Evolutionary conservation across 2,329 filamentous ascomycete species (phyloP).

Genomic region (Phialophora chinensis): DNA sequence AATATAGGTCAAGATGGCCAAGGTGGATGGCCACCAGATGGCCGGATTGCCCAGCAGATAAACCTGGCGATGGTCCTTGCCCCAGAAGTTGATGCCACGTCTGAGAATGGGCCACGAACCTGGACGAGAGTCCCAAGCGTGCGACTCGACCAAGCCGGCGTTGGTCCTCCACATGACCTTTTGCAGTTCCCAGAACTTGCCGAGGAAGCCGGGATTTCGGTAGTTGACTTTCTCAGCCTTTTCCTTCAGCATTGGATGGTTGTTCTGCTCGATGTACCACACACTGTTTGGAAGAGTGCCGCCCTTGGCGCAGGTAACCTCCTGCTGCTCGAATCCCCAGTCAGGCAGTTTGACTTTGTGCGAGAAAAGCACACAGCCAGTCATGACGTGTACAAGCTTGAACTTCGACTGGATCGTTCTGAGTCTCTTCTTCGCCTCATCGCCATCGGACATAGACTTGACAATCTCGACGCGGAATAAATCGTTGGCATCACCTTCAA

Average conservation of each 20-base stretch:
- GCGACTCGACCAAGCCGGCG: constrained; percentile 91
- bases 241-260: constrained; percentile 75
- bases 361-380: constrained; percentile 92
- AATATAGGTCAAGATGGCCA: constrained; percentile 76
- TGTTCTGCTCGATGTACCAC: constrained; percentile 94
- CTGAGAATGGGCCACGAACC: constrained; percentile 89
- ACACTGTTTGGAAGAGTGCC: constrained; percentile 94
- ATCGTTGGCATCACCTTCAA: constrained; percentile 95
- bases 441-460: constrained; percentile 81
- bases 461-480: constrained; percentile 94
- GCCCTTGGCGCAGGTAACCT: constrained; percentile 93
- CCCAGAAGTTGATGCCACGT: constrained; percentile 99
- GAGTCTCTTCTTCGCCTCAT: constrained; percentile 79
- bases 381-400: constrained; percentile 93
- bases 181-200: constrained; percentile 97
- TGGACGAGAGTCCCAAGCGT: constrained; percentile 97
- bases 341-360: constrained; percentile 99
- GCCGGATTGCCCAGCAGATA: constrained; percentile 95
- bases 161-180: constrained; percentile 99
- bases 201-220: constrained; percentile 89
- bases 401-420: constrained; percentile 98
- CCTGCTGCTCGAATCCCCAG: constrained; percentile 97
- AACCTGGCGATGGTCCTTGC: constrained; percentile 88
- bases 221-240: constrained; percentile 96
- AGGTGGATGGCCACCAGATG: constrained; percentile 89